Base-by-base conservation (phyloP, 257 asterid species). In the Solanum appendiculatum region DNA sequence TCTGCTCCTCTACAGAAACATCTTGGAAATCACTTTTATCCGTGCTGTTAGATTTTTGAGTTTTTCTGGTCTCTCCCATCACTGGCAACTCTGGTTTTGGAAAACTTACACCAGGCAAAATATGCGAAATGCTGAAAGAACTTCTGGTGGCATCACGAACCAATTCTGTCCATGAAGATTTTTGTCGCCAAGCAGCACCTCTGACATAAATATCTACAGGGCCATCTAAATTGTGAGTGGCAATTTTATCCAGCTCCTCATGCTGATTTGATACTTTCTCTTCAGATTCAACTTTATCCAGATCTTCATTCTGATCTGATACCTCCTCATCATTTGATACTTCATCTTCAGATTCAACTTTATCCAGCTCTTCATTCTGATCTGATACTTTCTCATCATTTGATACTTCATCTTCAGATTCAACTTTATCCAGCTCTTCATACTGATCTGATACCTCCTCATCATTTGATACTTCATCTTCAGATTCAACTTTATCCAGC, bases 121-220 rank as follows among this genome's bases (percentile, higher is more conserved):
- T 86, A 40, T 94, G 96, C 7, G 95, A 89, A 84, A 96, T 87
- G 90, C 91, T 94, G 91, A 96, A 96, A 3, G 96, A 87, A 74
- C 90, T 94, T 81, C 69, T 88, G 40, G 39, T 91, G 66, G 93
- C 9, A 88, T 90, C 92, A 48, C 88, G 92, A 86, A 96, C 91
- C 85, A 95, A 90, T 84, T 94, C 93, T 78, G 91, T 86, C 98
- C 98, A 95, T 14, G 98, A 92, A 70, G 92, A 92, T 87, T 91
- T 94, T 64, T 94, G 92, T 83, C 87, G 81, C 94, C 94, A 91
- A 2, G 94, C 85, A 9, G 90, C 87, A 69, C 96, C 95, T 87
- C 94, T 92, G 66, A 90, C 92, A 81, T 88, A 42, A 82, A 82
- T 89, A 82, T 90, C 90, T 14, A 87, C 89, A 68, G 78, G 75